Evolutionary conservation across 176 grass and related monocot species (phyloP).

Genomic region (Oryza glaberrima): DNA sequence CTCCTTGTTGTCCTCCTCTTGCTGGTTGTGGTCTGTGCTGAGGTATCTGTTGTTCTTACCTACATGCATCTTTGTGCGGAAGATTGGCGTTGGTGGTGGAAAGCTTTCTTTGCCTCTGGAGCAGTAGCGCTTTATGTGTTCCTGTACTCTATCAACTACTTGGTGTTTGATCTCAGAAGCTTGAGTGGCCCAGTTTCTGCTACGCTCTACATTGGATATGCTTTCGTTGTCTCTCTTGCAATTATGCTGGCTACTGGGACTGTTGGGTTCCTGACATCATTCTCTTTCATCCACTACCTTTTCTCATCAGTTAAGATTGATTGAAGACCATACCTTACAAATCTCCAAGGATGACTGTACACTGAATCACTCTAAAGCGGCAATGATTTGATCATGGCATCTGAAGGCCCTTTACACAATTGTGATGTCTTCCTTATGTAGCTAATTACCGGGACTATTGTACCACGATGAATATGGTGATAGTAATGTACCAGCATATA

Average conservation of each 20-base stretch:
- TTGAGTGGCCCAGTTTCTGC: conserved; percentile 88
- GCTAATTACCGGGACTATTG: conserved; percentile 45
- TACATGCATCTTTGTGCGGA: conserved; percentile 93
- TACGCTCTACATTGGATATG: conserved; percentile 76
- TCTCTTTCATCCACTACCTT: conserved; percentile 87
- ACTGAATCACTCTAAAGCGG: conserved; percentile 7
- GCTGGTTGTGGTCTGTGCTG: conserved; percentile 80
- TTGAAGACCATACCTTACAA: conserved; percentile 46
- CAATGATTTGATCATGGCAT: conserved; percentile 37
- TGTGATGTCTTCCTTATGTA: conserved; percentile 46
- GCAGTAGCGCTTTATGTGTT: conserved; percentile 80
- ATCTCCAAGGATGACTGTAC: conserved; percentile 21
- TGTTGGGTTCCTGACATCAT: conserved; percentile 77
- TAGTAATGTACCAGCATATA: conserved; percentile 39
- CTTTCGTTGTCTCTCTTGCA: conserved; percentile 78
- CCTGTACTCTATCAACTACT: conserved; percentile 85
- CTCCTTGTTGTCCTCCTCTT: conserved; percentile 80
- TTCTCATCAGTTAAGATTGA: conserved; percentile 93
- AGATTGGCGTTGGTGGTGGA: conserved; percentile 96
- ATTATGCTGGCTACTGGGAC: conserved; percentile 88
- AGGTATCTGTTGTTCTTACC: conserved; percentile 89
- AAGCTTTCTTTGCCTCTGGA: conserved; percentile 84
- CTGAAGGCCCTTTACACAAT: conserved; percentile 14
- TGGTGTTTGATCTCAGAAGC: conserved; percentile 87
- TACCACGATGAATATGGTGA: conserved; percentile 37